Conservation (phyloP, 164 flowering plant species). For the Annona cherimola region DNA sequence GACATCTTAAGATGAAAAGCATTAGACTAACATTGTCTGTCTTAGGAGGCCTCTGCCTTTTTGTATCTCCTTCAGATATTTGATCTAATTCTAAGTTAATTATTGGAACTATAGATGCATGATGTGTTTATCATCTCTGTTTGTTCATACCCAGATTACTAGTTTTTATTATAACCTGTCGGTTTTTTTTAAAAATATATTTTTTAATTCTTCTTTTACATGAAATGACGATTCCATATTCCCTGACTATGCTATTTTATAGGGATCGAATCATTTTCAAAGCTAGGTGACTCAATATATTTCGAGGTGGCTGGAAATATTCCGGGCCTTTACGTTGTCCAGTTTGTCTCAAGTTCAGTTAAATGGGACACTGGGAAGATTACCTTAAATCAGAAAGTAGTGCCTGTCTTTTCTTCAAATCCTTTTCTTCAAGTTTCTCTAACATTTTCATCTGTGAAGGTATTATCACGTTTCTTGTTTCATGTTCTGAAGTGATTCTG, state of each 20-base stretch:
- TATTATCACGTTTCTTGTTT: constrained; percentile 5
- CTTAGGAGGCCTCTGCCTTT: too few species aligned
- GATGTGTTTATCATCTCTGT: too few species aligned
- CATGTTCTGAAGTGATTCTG: neutral
- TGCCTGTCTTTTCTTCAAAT: constrained; percentile 63
- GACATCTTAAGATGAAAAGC: too few species aligned
- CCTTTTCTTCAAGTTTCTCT: constrained; percentile 49
- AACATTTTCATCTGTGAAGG: constrained; percentile 44
- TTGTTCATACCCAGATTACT: too few species aligned
- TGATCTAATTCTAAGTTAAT: too few species aligned
- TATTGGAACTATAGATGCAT: too few species aligned
- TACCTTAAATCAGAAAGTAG: constrained; percentile 49
- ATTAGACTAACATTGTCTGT: too few species aligned
- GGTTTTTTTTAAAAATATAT: too few species aligned
- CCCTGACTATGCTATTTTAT: constrained; percentile 6
- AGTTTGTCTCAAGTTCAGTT: constrained; percentile 74
- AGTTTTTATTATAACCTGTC: too few species aligned
- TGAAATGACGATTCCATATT: neutral
- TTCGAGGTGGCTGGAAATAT: constrained; percentile 54
- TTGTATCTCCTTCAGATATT: too few species aligned
- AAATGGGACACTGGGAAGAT: constrained; percentile 59
- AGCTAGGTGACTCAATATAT: constrained; percentile 93
- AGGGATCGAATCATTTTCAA: constrained; percentile 96
- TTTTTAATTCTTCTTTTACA: too few species aligned
- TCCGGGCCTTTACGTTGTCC: constrained; percentile 66